Evolutionary conservation across 2,329 filamentous ascomycete genomes (phyloP), one percentile per base, ranked within the genome.

Genomic region (Cladosporium cucumerinum): DNA sequence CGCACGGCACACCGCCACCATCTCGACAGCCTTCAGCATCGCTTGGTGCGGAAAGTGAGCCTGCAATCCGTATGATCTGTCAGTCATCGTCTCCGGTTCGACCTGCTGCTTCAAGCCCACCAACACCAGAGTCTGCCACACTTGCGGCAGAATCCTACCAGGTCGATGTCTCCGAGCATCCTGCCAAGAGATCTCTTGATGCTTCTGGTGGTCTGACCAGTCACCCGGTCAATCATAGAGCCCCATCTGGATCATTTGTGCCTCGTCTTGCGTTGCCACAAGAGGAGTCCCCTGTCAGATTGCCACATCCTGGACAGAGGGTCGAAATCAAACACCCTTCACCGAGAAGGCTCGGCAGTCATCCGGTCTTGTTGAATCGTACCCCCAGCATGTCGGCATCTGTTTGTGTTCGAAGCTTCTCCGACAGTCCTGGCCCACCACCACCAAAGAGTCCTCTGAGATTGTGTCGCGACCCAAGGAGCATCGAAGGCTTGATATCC

Each of bases 381-480:
- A 69, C 71, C 16, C 73, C 74, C 0, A 76, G 73, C 64, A 71
- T 75, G 18, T 69, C 71, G 21, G 69, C 72, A 3, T 70, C 71
- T 2, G 60, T 74, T 43, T 70, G 72, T 25, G 68, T 68, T 26
- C 63, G 71, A 46, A 72, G 70, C 36, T 54, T 73, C 18, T 72
- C 72, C 0, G 70, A 74, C 21, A 74, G 72, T 59, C 74, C 75
- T 26, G 75, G 75, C 51, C 73, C 74, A 23, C 74, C 74, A 14
- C 74, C 74, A 18, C 73, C 74, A n/a, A 70, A 70, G 10, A 76
- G 72, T 59, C 74, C 75, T 2, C 63, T 76, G 36, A 65, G 75
- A 54, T 52, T 73, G 18, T 65, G 69, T 36, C 66, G 68, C 21
- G 73, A 73, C 55, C 68, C 68, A 16, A 63, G 68, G 14, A 72